Base-by-base conservation (phyloP, 2,329 filamentous ascomycete genomes). In the Lasiodiplodia sp. region DNA sequence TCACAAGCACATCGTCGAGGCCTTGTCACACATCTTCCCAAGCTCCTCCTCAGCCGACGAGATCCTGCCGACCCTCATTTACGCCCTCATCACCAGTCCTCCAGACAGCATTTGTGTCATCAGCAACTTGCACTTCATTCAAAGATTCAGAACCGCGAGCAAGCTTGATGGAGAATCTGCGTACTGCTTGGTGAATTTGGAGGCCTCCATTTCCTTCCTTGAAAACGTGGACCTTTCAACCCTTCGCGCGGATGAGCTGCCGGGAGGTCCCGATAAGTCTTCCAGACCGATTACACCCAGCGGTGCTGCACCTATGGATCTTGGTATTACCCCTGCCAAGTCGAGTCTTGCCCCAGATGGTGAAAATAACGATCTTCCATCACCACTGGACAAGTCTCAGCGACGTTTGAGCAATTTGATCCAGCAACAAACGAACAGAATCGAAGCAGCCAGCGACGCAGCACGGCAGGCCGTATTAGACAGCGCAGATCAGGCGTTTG, bases 31-130 rank as follows among this genome's bases (percentile, higher is more conserved):
- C 66, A 81, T 90, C 23, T 86, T 90, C 67, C 87, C 88, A 10
- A 87, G 94, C 0, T 87, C 88, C 0, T 97, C 96, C 0, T 98
- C 96, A 0, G 96, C 96, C 2, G 96, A 99, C 77, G 96, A 98
- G 80, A 96, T 99, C 67, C 90, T 99, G 78, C 96, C 96, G 0
- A 97, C 97, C 79, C 86, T 99, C 71, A 99, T 99, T 70, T 99
- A 97, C 82, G 93, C 94, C 0, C 87, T 99, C 70, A 96, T 99
- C 77, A 97, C 94, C 2, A 91, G 94, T 55, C 91, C 93, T 0
- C 92, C 94, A 0, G 92, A 96, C 79, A 88, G 90, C 40, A 90
- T 98, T 58, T 92, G 94, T 78, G 91, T 94, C 67, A 93, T 97
- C 75, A 98, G 95, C 83, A 96, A 99, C 78, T 84, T 96, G n/a